These are phyloP conservation scores for Suhomyces guaymorum DNA, from an alignment of 1,139 yeast species.

Conservation along the genomic window DNA sequence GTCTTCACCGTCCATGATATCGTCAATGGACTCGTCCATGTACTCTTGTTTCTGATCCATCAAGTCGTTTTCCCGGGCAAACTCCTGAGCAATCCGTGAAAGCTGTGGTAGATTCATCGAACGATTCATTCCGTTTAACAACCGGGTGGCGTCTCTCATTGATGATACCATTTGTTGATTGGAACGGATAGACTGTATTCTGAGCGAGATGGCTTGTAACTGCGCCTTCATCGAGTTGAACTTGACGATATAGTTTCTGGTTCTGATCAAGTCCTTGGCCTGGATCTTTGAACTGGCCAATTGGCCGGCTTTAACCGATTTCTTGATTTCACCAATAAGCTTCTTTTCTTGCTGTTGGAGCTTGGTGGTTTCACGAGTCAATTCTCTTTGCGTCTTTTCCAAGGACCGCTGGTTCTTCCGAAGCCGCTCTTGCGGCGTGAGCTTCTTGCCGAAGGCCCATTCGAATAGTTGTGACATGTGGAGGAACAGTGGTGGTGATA, in stretches of 20 bases:
- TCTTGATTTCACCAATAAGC: slow-evolving; percentile 79
- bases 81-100: slow-evolving; percentile 89
- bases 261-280: slow-evolving; percentile 91
- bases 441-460: slow-evolving; percentile 93
- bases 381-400: slow-evolving; percentile 90
- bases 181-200: slow-evolving; percentile 88
- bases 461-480: slow-evolving; percentile 53
- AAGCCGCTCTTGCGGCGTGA: slow-evolving; percentile 92
- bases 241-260: slow-evolving; percentile 78
- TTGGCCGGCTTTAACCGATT: slow-evolving; percentile 88
- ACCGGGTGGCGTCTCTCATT: slow-evolving; percentile 92
- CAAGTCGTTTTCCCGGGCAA: slow-evolving; percentile 88
- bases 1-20: slow-evolving; percentile 83
- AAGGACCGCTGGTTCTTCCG: slow-evolving; percentile 94
- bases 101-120: slow-evolving; percentile 89
- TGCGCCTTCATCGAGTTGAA: slow-evolving; percentile 95
- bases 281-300: slow-evolving; percentile 88
- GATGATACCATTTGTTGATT: slow-evolving; percentile 95
- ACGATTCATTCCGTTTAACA: slow-evolving; percentile 83
- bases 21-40: slow-evolving; percentile 98
- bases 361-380: slow-evolving; percentile 82
- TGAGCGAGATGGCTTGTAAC: slow-evolving; percentile 85
- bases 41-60: slow-evolving; percentile 99
- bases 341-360: slow-evolving; percentile 91
- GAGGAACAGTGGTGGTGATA: slow-evolving; percentile 1